Base-by-base conservation (phyloP, 192 early-diverging fungal genomes). In the Pilaira anomala region DNA sequence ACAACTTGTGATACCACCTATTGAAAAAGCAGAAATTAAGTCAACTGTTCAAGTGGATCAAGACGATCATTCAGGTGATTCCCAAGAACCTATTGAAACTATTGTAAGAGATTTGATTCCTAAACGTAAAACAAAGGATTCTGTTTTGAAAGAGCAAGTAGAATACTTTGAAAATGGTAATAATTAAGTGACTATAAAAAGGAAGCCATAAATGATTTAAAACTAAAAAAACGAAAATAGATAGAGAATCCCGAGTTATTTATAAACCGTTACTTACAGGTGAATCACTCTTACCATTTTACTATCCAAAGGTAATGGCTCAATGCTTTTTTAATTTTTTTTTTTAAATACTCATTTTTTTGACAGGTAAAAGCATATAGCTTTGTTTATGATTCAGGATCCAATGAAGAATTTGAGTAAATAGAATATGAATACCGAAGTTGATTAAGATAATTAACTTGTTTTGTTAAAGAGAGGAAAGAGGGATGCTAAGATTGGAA, bases 1-100 rank as follows among this genome's bases (percentile, higher is more conserved):
- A 16, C 80, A 85, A 41, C 67, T 66, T 19, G 68, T 85, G 36
- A 85, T 87, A 13, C 88, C 88, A 28, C 88, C 88, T 0, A 66
- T 89, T 22, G 66, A 79, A 39, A 70, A 66, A 26, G 79, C 83
- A 1, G 80, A 79, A 11, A 77, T 83, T 25, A 40, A 58, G 41
- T 58, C 56, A 24, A 58, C 19, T 26, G 26, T 36, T 33, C 29
- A 11, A 26, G n/a, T 28, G 14, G 39, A 76, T 77, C 28, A 49
- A n/a, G 16, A 52, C 42, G 22, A 39, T 0, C 11, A n/a, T 16
- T 8, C 7, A 12, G 29, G 48, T 26, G 42, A 60, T 1, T 3
- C 39, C 18, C 24, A 53, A 9, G 48, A 28, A 4, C 59, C 59
- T 11, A 68, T 68, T 13, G 62, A 62, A 24, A 67, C 50, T 11